A percentile compares a stretch with the other conserved stretches of the same genome.
These are phyloP conservation scores for Glonium stellatum DNA, from an alignment of 495 filamentous ascomycete genomes.

Conservation along the genomic window DNA sequence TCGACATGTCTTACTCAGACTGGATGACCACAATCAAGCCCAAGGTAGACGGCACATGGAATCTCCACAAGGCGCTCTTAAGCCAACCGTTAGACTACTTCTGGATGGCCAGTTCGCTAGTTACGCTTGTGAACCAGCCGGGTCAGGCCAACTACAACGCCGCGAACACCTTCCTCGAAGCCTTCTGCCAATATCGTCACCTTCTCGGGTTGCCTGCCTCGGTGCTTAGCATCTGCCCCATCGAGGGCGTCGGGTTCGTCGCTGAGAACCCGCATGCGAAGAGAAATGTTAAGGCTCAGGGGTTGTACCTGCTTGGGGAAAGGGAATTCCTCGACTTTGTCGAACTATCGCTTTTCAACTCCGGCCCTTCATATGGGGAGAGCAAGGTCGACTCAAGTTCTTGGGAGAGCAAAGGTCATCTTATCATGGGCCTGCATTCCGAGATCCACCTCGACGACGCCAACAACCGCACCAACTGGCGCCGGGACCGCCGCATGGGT, in stretches of 20 bases:
- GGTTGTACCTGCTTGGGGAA: background rate
- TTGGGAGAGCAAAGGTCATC: background rate
- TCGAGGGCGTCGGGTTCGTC: background rate
- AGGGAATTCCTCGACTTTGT: background rate
- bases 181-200: slow-evolving; percentile 1
- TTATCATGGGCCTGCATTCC: background rate
- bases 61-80: background rate
- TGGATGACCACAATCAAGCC: background rate
- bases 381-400: too few relatives aligned
- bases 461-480: background rate
- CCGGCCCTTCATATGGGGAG: too few relatives aligned
- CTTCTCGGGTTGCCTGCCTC: background rate
- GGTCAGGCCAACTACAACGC: slow-evolving; percentile 17
- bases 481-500: background rate
- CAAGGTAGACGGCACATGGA: slow-evolving; percentile 12
- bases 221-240: background rate
- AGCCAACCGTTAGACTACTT: slow-evolving; percentile 5
- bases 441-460: background rate
- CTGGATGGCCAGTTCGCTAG: slow-evolving; percentile 9
- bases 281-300: too few relatives aligned
- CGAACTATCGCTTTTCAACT: background rate
- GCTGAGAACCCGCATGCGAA: background rate
- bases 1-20: background rate
- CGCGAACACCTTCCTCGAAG: slow-evolving; percentile 8
- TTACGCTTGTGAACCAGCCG: background rate